Evolutionary conservation across 2,329 filamentous ascomycete species (phyloP).

Genomic region (Penicillium crustosum): DNA sequence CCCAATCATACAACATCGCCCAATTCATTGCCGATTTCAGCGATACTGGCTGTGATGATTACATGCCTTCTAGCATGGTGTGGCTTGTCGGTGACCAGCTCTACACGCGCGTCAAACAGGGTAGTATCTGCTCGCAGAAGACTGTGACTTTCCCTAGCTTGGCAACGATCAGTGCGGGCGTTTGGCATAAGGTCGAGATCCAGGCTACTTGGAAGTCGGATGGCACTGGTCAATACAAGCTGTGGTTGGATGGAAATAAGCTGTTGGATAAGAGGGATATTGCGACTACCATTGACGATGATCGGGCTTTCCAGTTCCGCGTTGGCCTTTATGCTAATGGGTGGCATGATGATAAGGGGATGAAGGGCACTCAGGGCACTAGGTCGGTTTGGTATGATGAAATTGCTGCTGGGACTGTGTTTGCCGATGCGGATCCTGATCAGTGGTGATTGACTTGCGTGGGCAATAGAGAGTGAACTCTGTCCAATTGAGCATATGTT

Average conservation of each 20-base stretch:
- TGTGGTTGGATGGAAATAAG: conserved; percentile 52
- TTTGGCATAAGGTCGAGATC: conserved; percentile 51
- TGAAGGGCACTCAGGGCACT: conserved; percentile 44
- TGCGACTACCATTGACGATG: conserved; percentile 49
- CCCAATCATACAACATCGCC: conserved; percentile 50
- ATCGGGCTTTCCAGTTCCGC: conserved; percentile 46
- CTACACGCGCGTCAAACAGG: conserved; percentile 46
- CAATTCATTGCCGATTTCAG: conserved; percentile 55
- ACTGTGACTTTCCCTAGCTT: conserved; percentile 37
- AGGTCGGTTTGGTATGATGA: conserved; percentile 55
- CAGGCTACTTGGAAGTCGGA: conserved; percentile 50
- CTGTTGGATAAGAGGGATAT: conserved; percentile 44
- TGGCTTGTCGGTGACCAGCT: conserved; percentile 50
- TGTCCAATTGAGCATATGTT: too few relatives aligned
- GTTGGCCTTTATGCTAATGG: conserved; percentile 54
- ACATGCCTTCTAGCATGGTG: conserved; percentile 53
- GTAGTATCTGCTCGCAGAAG: conserved; percentile 40
- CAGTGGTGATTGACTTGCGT: background rate
- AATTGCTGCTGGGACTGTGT: conserved; percentile 46
- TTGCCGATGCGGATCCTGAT: conserved; percentile 42
- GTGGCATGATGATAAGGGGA: conserved; percentile 48
- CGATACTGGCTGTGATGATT: conserved; percentile 47
- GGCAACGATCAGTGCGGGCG: conserved; percentile 43
- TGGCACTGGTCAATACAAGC: conserved; percentile 46
- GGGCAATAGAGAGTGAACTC: background rate